Evolutionary conservation across 768 basidiomycete species (phyloP).

Genomic region (button mushroom (Agaricus bisporus)): DNA sequence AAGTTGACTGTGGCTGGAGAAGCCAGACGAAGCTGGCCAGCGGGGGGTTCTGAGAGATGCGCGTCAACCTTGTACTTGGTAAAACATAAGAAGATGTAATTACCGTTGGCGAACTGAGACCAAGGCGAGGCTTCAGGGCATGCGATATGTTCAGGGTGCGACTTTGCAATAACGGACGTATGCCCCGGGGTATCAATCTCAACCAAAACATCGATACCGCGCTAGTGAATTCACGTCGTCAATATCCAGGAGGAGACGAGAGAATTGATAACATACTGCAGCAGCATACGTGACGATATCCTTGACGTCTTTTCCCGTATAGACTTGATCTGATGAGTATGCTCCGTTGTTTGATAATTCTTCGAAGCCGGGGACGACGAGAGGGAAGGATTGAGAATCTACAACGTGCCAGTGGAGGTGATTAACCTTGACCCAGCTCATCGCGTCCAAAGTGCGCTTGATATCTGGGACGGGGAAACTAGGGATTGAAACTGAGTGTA

Average conservation of each 20-base stretch:
- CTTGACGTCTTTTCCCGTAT: constrained; percentile 48
- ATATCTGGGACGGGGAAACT: constrained; percentile 63
- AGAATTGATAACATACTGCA: constrained; percentile 35
- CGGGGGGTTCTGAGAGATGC: constrained; percentile 52
- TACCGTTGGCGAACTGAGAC: constrained; percentile 44
- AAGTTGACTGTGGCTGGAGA: constrained; percentile 56
- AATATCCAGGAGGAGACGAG: constrained; percentile 25
- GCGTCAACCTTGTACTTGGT: too few species aligned
- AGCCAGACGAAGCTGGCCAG: constrained; percentile 77
- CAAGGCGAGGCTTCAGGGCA: constrained; percentile 55
- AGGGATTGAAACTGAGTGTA: neutral
- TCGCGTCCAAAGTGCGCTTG: constrained; percentile 64
- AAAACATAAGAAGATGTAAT: too few species aligned
- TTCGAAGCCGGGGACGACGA: constrained; percentile 53
- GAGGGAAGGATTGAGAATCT: constrained; percentile 77
- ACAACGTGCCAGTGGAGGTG: constrained; percentile 79
- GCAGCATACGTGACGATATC: constrained; percentile 61
- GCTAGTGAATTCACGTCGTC: constrained; percentile 25
- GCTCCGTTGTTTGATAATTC: constrained; percentile 61
- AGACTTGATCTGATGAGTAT: constrained; percentile 51
- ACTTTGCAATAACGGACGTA: constrained; percentile 54
- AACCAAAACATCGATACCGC: constrained; percentile 69
- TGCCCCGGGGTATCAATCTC: constrained; percentile 87
- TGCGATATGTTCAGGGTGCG: constrained; percentile 72
- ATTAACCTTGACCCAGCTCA: constrained; percentile 75